Base-by-base conservation (phyloP, 2,329 filamentous ascomycete genomes). In the Verticillium isaacii region DNA sequence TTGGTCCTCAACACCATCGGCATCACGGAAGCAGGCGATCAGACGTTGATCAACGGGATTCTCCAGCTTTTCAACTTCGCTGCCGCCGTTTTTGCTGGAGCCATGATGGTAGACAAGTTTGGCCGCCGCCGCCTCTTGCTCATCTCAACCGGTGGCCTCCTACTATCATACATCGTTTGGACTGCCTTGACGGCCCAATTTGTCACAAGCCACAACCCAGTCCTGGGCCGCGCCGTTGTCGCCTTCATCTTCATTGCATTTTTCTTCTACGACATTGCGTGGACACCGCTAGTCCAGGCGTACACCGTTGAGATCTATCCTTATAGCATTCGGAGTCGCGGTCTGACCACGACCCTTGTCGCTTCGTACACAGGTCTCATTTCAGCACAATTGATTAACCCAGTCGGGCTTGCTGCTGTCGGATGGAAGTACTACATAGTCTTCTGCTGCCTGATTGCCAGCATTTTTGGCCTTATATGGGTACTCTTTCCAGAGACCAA, bases 381-480 rank as follows among this genome's bases (percentile, higher is more conserved):
- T 1, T 71, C 78, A 45, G 76, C 74, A 17, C 74, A 76, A 59
- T 75, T 75, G 52, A 72, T 76, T 55, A 78, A 77, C 57, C 78
- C 77, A 0, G 73, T 79, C 5, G 76, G 73, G 0, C 71, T 80
- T 56, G 64, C 68, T 1, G 68, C 62, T 0, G 72, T 79, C 11
- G 67, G 64, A 0, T 80, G 77, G 75, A 75, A 71, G 57, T 78
- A 78, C 61, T 79, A 76, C 56, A 71, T 74, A 37, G 69, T 79
- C 9, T 79, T 75, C 58, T 70, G 73, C 61, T 73, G 71, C 8
- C 74, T 75, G 36, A 52, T 78, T 17, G 66, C 65, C 3, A 60
- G 70, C 4, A 67, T 74, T 12, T 60, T 77, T 2, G 60, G 67
- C 0, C 39, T 75, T 15, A 70, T 77, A n/a, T 80, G 73, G 64